Evolutionary conservation across 2,329 filamentous ascomycete species (phyloP), one percentile per base, ranked within the genome.

Genomic region (Epichloe sp.): DNA sequence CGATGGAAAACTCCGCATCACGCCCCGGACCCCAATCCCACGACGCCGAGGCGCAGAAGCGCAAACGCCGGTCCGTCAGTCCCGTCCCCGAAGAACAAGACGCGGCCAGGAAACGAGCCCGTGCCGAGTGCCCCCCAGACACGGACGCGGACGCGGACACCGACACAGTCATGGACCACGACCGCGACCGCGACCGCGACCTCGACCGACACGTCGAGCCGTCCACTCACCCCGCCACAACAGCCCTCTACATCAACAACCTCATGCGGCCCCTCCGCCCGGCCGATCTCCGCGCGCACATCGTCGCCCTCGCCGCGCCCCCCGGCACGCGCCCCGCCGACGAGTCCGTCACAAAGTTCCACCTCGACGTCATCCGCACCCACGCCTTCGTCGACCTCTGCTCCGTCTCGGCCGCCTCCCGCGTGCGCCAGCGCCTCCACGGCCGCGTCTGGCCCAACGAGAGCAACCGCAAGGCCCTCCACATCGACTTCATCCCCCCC

Each of bases 401-500:
- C 44, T 83, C 75, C 44, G 71, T 81, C 10, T 72, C 82, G 3
- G 83, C 85, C 3, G 93, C 93, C 4, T 81, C 83, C 0, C 79
- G 88, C 21, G 89, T 87, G 8, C 85, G 91, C 47, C 77, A 80
- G 10, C 77, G 78, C 2, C 72, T 97, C 2, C 91, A 98, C 66
- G 79, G 82, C 52, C 78, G 77, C 21, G 78, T 89, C 37, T 97
- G 90, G 88, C 91, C 91, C 1, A 80, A 89, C 53, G 91, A 97
- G 68, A 81, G 83, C 53, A 86, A 84, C 57, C 79, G 93, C 35
- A 94, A 93, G 64, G 76, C 82, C 1, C 75, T 97, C 1, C 94
- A 85, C 79, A 87, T 88, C 3, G 93, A 98, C 64, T 97, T 93
- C 64, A 76, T 97, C 91, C 0, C 91, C 0, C 78, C 85, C 17